phyloP scores from a whole-genome alignment of 2,329 filamentous ascomycete genomes.

The Venturia carpophila region DNA sequence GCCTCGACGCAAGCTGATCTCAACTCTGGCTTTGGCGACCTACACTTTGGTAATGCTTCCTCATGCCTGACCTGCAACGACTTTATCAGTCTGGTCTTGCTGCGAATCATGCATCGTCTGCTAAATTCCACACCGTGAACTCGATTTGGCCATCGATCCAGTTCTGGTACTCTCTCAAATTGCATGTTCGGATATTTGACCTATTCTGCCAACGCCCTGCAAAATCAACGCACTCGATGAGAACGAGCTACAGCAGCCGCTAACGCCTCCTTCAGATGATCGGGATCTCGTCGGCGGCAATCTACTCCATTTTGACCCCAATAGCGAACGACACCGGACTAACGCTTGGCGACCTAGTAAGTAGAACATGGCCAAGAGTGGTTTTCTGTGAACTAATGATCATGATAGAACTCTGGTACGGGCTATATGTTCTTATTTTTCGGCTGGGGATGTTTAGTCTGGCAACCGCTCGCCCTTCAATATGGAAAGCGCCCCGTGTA shows the following conservation, averaged over 20 bases:
- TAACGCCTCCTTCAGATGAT: neutral
- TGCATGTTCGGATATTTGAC: neutral
- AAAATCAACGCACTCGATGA: neutral
- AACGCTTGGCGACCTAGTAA: conserved; percentile 33
- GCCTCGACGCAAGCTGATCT: conserved; percentile 28
- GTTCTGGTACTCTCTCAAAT: neutral
- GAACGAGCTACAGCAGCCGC: neutral
- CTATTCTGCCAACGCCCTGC: neutral
- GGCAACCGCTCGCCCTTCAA: conserved; percentile 46
- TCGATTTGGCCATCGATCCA: neutral
- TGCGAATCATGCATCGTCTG: neutral
- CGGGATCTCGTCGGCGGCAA: conserved; percentile 6
- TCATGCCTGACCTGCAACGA: neutral
- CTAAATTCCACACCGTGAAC: neutral
- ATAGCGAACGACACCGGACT: conserved; percentile 37
- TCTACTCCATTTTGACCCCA: conserved; percentile 9
- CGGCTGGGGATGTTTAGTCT: conserved; percentile 45
- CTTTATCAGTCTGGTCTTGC: neutral
- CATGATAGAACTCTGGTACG: conserved; percentile 37
- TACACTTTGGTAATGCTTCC: neutral
- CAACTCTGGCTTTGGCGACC: conserved; percentile 21
- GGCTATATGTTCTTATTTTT: conserved; percentile 47
- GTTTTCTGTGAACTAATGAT: neutral
- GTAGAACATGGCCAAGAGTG: neutral
- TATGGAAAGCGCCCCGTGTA: conserved; percentile 46